phyloP scores from a whole-genome alignment of 1,284 basidiomycete genomes.

The Ceratobasidium sp. region DNA sequence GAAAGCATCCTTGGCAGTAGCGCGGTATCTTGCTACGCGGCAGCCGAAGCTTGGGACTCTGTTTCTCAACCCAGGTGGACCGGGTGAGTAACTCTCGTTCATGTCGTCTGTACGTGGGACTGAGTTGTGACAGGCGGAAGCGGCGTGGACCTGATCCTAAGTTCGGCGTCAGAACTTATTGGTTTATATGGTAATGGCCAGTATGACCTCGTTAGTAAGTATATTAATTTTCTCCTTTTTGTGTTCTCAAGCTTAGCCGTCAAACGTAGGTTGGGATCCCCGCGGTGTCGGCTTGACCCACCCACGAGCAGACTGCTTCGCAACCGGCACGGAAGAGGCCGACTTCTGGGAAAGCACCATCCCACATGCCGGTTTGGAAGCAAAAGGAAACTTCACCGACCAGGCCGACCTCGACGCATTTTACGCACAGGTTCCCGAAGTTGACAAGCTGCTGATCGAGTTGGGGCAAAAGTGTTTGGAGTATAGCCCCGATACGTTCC shows the following conservation, averaged over 20 bases:
- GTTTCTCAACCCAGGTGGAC: slow-evolving; percentile 46
- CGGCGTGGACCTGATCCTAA: neutral
- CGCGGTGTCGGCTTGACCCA: slow-evolving; percentile 17
- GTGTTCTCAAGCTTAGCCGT: neutral
- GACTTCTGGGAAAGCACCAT: slow-evolving; percentile 44
- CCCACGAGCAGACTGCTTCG: slow-evolving; percentile 38
- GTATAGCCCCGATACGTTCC: slow-evolving; percentile 10
- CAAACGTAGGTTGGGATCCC: slow-evolving; percentile 19
- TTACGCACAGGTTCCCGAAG: slow-evolving; percentile 12
- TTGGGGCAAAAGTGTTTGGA: slow-evolving; percentile 6
- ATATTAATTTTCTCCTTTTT: neutral
- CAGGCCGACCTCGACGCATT: slow-evolving; percentile 17
- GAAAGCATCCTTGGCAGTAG: slow-evolving; percentile 32
- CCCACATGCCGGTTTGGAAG: slow-evolving; percentile 46
- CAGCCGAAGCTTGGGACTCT: slow-evolving; percentile 38
- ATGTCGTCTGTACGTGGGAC: neutral
- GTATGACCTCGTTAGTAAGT: slow-evolving; percentile 19
- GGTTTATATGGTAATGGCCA: neutral
- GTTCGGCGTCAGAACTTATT: neutral
- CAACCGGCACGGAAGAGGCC: slow-evolving; percentile 2
- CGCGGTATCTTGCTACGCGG: slow-evolving; percentile 19
- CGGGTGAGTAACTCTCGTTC: neutral
- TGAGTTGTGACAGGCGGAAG: neutral
- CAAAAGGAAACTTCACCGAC: slow-evolving; percentile 26
- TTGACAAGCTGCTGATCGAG: slow-evolving; percentile 2